phyloP scores from a whole-genome alignment of 306 rosid genomes.

The Quercus dentata region DNA sequence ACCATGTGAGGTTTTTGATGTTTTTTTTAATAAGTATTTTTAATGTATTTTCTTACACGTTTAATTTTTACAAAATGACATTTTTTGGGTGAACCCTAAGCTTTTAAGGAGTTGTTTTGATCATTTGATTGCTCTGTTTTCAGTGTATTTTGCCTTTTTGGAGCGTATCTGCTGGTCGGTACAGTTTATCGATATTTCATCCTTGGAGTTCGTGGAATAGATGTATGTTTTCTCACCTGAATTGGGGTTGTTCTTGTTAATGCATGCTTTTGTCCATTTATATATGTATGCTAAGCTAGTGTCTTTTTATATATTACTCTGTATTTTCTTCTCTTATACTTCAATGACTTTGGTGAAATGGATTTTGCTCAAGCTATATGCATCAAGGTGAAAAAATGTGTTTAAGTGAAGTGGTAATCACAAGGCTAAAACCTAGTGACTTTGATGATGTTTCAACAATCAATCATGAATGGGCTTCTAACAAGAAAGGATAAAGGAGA shows the following conservation, averaged over 20 bases:
- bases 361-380: background rate
- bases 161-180: constrained; percentile 71
- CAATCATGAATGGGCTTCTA: too few species aligned
- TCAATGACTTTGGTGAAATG: background rate
- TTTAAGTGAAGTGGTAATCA: too few species aligned
- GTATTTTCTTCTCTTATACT: background rate
- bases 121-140: constrained; percentile 20
- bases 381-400: too few species aligned
- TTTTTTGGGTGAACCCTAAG: constrained; percentile 11
- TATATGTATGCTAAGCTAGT: background rate
- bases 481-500: too few species aligned
- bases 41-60: background rate
- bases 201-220: constrained; percentile 66
- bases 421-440: too few species aligned
- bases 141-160: constrained; percentile 78
- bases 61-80: constrained; percentile 9
- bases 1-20: constrained; percentile 43
- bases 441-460: too few species aligned
- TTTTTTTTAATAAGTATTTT: background rate
- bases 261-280: constrained; percentile 1
- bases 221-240: constrained; percentile 50
- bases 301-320: background rate
- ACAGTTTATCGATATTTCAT: constrained; percentile 55
- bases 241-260: constrained; percentile 15
- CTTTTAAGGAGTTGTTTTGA: constrained; percentile 17